Percentiles rank a stretch among this genome's conserved stretches.
phyloP scores from a whole-genome alignment of 2,329 filamentous ascomycete genomes.

The Diaporthe citri region DNA sequence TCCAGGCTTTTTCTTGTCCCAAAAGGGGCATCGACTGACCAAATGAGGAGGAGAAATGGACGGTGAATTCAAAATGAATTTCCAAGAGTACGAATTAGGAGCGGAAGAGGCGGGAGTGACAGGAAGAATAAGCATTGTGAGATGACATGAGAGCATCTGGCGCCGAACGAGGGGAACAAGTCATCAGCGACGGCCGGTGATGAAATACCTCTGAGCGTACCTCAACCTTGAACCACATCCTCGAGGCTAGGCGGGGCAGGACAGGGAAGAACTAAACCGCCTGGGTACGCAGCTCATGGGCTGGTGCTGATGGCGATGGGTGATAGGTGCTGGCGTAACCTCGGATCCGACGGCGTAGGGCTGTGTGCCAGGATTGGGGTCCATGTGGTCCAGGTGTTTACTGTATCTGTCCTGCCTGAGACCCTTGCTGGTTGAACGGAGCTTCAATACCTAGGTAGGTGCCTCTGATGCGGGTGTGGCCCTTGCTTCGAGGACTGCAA shows the following conservation, averaged over 20 bases:
- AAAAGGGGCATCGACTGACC: neutral
- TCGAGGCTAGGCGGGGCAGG: slow-evolving; percentile 9
- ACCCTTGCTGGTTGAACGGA: neutral
- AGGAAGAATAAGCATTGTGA: slow-evolving; percentile 3
- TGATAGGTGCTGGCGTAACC: slow-evolving; percentile 11
- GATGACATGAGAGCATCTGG: neutral
- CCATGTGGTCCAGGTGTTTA: slow-evolving; percentile 1
- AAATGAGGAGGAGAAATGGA: neutral
- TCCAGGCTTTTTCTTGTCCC: neutral
- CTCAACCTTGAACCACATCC: neutral
- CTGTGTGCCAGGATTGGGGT: slow-evolving; percentile 20
- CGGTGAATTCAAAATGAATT: neutral
- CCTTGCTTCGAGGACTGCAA: neutral
- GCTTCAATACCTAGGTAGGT: neutral
- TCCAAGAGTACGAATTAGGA: neutral
- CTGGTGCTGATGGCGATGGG: neutral
- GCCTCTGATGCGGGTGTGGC: neutral
- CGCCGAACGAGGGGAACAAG: neutral
- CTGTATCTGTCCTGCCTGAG: neutral
- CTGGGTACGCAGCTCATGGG: neutral
- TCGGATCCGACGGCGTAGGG: slow-evolving; percentile 22
- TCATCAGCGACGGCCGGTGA: slow-evolving; percentile 11
- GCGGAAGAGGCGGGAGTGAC: neutral
- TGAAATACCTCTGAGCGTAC: slow-evolving; percentile 5
- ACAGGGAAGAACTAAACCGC: neutral